Conservation (phyloP, 768 basidiomycete species). For the Imleria badia region DNA sequence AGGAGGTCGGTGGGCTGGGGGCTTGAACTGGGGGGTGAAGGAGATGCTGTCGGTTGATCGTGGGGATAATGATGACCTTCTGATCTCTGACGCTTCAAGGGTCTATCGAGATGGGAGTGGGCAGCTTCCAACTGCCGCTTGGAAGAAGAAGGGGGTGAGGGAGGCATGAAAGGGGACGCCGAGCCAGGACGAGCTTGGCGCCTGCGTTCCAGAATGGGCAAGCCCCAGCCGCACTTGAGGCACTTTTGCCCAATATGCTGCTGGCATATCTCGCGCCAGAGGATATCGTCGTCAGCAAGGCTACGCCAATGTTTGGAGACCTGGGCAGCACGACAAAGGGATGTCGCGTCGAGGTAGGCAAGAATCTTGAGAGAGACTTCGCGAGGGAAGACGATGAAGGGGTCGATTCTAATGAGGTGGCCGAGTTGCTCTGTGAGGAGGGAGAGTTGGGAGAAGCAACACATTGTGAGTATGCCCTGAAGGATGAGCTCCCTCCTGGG, state of each 20-base stretch:
- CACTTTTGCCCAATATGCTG: conserved; percentile 99
- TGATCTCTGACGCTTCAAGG: conserved; percentile 51
- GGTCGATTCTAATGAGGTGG: conserved; percentile 94
- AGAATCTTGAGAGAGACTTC: conserved; percentile 88
- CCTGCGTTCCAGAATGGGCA: conserved; percentile 85
- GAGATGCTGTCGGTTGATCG: neutral
- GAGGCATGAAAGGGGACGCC: conserved; percentile 36
- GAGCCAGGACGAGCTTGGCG: conserved; percentile 45
- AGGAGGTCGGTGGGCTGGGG: conserved; percentile 22
- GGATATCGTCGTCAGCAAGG: conserved; percentile 91
- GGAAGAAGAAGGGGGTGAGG: conserved; percentile 22
- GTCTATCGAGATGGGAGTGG: conserved; percentile 31
- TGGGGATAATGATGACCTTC: neutral
- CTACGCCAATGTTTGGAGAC: conserved; percentile 81
- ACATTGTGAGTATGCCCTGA: conserved; percentile 97
- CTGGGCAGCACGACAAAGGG: conserved; percentile 91
- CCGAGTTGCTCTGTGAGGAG: conserved; percentile 90
- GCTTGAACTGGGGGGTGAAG: conserved; percentile 10
- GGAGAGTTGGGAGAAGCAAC: conserved; percentile 97
- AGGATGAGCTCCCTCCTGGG: conserved; percentile 90
- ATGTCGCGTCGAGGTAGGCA: conserved; percentile 86
- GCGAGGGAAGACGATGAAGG: conserved; percentile 85
- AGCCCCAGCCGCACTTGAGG: conserved; percentile 94
- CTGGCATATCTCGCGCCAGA: conserved; percentile 96
- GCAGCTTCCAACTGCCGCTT: conserved; percentile 44